A percentile compares a stretch with the other conserved stretches of the same genome.
phyloP scores from a whole-genome alignment of 129 eudicot genomes.

The Flaveria robusta region DNA sequence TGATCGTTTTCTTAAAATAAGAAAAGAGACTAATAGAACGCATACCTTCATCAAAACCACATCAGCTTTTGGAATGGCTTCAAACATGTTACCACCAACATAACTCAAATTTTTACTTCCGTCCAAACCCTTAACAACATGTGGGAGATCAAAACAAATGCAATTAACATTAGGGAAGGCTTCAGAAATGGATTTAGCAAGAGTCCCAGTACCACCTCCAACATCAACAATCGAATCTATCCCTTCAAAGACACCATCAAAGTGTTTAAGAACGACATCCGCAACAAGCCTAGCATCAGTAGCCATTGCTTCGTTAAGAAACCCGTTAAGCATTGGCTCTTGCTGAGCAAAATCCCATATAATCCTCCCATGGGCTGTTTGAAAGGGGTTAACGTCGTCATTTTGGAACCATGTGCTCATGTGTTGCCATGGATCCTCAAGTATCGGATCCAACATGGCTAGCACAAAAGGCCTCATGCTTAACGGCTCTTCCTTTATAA shows the following conservation, averaged over 20 bases:
- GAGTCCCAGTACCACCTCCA: constrained; percentile 43
- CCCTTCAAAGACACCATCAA: neutral
- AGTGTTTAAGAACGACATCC: constrained; percentile 9
- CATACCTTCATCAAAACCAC: constrained; percentile 7
- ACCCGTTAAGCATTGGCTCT: constrained; percentile 15
- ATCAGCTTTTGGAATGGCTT: constrained; percentile 23
- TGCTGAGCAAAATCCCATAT: constrained; percentile 14
- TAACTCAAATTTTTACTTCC: constrained; percentile 20
- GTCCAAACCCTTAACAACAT: constrained; percentile 30
- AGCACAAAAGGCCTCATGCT: constrained; percentile 24
- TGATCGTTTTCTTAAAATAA: no score
- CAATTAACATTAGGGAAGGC: constrained; percentile 22
- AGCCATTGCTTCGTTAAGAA: constrained; percentile 26
- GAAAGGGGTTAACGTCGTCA: constrained; percentile 4
- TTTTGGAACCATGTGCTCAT: constrained; percentile 32
- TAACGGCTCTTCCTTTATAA: constrained; percentile 27
- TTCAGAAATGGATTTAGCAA: constrained; percentile 29
- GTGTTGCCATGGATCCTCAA: constrained; percentile 25
- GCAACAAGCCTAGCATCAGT: constrained; percentile 27
- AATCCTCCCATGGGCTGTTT: neutral
- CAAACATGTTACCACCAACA: constrained; percentile 32
- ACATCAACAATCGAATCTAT: constrained; percentile 40
- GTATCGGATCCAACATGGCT: constrained; percentile 16
- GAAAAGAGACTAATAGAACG: neutral
- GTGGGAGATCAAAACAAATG: constrained; percentile 39